Conservation (phyloP, 805 yeast species). For the Candida railenensis region DNA sequence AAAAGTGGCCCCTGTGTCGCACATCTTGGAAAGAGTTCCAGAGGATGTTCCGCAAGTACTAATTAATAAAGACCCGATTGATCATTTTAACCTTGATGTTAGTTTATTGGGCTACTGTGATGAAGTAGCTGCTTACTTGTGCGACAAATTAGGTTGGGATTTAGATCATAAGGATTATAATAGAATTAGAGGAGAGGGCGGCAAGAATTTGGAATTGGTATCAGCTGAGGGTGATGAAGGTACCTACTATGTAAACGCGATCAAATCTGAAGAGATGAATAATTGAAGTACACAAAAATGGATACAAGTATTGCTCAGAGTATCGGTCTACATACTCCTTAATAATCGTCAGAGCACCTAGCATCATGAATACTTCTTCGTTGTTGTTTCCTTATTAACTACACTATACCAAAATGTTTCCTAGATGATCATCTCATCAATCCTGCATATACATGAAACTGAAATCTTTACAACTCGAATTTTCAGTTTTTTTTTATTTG, state of each 20-base stretch:
- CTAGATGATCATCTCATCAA: neutral
- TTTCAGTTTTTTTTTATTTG: neutral
- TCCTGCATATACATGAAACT: neutral
- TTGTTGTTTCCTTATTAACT: too few relatives aligned
- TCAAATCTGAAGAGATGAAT: neutral
- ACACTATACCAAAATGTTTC: neutral
- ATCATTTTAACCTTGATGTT: slow-evolving; percentile 38
- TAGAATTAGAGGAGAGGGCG: slow-evolving; percentile 14
- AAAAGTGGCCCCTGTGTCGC: slow-evolving; percentile 56
- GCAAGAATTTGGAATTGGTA: slow-evolving; percentile 10
- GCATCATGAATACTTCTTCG: too few relatives aligned
- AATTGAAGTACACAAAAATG: too few relatives aligned
- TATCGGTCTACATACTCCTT: too few relatives aligned
- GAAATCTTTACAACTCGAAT: neutral
- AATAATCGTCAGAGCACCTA: too few relatives aligned
- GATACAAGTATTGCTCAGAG: too few relatives aligned
- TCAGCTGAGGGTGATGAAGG: slow-evolving; percentile 12
- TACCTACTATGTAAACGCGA: slow-evolving; percentile 7
- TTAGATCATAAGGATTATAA: slow-evolving; percentile 29
- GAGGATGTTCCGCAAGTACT: slow-evolving; percentile 35
- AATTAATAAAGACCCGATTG: slow-evolving; percentile 38
- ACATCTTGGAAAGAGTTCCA: slow-evolving; percentile 35
- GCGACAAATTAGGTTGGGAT: slow-evolving; percentile 34
- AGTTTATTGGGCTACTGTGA: slow-evolving; percentile 41
- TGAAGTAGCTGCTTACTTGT: slow-evolving; percentile 35